Base-by-base conservation (phyloP, 1,284 basidiomycete species). In the Porogramme epimiltina region DNA sequence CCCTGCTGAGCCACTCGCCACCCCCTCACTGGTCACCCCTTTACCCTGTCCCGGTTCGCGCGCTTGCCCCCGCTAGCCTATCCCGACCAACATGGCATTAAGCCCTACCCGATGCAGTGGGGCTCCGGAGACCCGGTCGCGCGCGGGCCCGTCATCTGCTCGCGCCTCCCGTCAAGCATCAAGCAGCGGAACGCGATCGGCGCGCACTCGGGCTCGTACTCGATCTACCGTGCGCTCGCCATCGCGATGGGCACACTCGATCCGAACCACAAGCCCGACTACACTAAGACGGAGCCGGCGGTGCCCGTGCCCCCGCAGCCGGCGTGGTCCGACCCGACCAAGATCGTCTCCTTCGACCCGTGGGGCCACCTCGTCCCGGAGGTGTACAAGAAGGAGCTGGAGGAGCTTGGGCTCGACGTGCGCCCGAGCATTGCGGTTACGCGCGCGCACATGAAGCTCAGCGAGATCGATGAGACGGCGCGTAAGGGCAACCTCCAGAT, bases 271-370 rank as follows among this genome's bases (percentile, higher is more conserved):
- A 88, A 91, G 69, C 93, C 93, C 4, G 89, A 95, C 66, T 94
- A 91, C 69, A 80, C 81, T 49, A 82, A 89, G 69, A 98, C 95
- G 0, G 89, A 97, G 69, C 95, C 96, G 0, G 91, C 94, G 0
- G 85, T 98, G 28, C 74, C 81, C 9, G 87, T 98, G 56, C 88
- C 87, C 3, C 89, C 87, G 15, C 87, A 93, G 60, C 84, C 89
- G 0, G 72, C 85, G 2, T 98, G 95, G 95, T 86, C 76, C 52
- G 87, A 91, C 60, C 78, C 83, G 2, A 70, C 65, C 62, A 95
- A 93, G 80, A 97, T 98, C 66, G 94, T 97, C 26, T 88, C 89
- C 2, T 89, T 98, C 68, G 96, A 98, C 68, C 95, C 95, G 0
- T 98, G 87, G 84, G 95, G 95, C 2, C 95, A 98, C 66, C 77